Evolutionary conservation across 768 basidiomycete genomes (phyloP).

Genomic region (Tremella fuciformis): DNA sequence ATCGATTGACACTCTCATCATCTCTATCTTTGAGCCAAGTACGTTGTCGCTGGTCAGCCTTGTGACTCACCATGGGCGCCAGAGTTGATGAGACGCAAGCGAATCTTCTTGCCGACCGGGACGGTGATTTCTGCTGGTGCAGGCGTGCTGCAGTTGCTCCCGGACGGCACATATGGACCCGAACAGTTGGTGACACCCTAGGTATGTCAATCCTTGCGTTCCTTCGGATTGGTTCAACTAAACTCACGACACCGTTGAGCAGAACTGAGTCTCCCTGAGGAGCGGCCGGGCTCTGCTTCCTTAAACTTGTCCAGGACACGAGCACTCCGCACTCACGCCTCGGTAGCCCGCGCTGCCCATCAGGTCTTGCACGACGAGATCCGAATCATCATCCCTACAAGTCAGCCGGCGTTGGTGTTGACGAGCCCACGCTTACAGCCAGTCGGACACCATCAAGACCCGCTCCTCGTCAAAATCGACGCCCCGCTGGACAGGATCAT

Average conservation of each 20-base stretch:
- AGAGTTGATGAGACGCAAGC: slow-evolving; percentile 27
- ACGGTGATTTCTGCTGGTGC: slow-evolving; percentile 19
- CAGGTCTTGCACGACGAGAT: slow-evolving; percentile 19
- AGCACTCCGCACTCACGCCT: slow-evolving; percentile 18
- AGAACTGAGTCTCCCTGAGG: slow-evolving; percentile 28
- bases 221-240: too few species aligned
- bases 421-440: slow-evolving; percentile 12
- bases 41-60: background rate
- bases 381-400: slow-evolving; percentile 20
- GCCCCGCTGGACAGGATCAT: slow-evolving; percentile 13
- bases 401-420: background rate
- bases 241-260: slow-evolving; percentile 22
- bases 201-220: too few species aligned
- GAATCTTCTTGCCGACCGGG: slow-evolving; percentile 12
- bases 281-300: slow-evolving; percentile 15
- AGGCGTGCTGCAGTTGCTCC: slow-evolving; percentile 12
- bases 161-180: background rate
- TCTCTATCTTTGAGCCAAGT: slow-evolving; percentile 50
- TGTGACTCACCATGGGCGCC: slow-evolving; percentile 17
- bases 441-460: slow-evolving; percentile 21
- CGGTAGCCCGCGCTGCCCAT: slow-evolving; percentile 19
- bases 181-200: slow-evolving; percentile 18
- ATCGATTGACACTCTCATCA: slow-evolving; percentile 51
- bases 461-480: slow-evolving; percentile 39
- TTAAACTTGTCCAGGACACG: background rate